These are phyloP conservation scores for Gamarada debralockiae DNA, from an alignment of 495 filamentous ascomycete genomes.

Conservation along the genomic window DNA sequence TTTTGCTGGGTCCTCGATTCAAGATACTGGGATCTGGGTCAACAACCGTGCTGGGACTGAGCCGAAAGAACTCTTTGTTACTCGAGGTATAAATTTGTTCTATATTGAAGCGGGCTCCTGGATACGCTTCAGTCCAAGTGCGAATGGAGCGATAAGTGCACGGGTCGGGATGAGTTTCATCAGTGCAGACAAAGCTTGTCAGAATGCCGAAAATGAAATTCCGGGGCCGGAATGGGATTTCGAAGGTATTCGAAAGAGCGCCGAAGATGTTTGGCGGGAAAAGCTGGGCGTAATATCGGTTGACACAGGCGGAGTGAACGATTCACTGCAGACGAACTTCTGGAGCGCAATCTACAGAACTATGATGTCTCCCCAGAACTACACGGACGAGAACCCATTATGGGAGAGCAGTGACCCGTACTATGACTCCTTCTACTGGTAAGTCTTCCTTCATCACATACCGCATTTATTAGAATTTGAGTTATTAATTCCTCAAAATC, in stretches of 20 bases:
- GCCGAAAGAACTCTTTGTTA: slow-evolving; percentile 50
- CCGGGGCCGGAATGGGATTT: slow-evolving; percentile 66
- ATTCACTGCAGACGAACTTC: slow-evolving; percentile 56
- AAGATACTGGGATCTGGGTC: slow-evolving; percentile 60
- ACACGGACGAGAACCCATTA: slow-evolving; percentile 72
- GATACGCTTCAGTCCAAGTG: slow-evolving; percentile 44
- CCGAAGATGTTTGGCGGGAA: slow-evolving; percentile 54
- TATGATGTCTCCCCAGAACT: slow-evolving; percentile 71
- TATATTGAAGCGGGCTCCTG: slow-evolving; percentile 66
- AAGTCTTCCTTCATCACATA: neutral
- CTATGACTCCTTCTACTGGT: slow-evolving; percentile 67
- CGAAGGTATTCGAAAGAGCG: slow-evolving; percentile 42
- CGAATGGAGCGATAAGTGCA: slow-evolving; percentile 44
- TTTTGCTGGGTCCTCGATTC: slow-evolving; percentile 56
- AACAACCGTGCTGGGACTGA: slow-evolving; percentile 51
- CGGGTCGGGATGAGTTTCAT: slow-evolving; percentile 72
- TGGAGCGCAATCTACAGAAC: slow-evolving; percentile 67
- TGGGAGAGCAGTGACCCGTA: slow-evolving; percentile 71
- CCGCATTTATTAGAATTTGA: no score
- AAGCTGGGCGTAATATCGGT: slow-evolving; percentile 59
- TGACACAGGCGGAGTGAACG: slow-evolving; percentile 47
- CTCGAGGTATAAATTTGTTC: slow-evolving; percentile 55
- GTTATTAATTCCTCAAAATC: no score
- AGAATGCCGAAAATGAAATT: slow-evolving; percentile 63
- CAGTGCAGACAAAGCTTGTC: slow-evolving; percentile 58